Evolutionary conservation across 257 asterid species (phyloP).

Genomic region (Scutellaria galericulata): DNA sequence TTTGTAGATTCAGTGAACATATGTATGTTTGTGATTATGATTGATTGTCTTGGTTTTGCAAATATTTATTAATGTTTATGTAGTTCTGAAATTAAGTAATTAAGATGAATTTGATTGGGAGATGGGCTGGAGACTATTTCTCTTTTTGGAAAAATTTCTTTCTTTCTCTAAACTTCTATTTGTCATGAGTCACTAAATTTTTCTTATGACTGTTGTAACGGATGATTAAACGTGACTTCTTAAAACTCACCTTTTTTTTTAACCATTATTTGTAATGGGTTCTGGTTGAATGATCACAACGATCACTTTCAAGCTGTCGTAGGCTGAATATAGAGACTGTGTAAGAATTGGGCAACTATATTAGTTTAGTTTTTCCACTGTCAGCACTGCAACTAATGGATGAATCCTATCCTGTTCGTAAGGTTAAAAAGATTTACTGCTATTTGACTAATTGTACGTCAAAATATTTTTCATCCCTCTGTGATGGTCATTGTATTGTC

Average conservation of each 20-base stretch:
- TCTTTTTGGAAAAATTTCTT: not conserved
- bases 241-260: not conserved
- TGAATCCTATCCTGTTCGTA: not conserved
- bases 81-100: conserved; percentile 10
- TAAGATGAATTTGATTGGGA: not conserved
- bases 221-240: not conserved
- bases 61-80: not conserved
- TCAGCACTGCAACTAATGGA: not conserved
- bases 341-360: conserved; percentile 2
- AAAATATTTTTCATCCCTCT: not conserved
- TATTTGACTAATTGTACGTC: conserved; percentile 5
- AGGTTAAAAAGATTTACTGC: not conserved
- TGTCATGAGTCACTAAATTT: not conserved
- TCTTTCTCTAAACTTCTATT: not conserved
- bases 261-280: not conserved
- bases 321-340: conserved; percentile 23
- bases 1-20: not conserved
- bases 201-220: not conserved
- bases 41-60: conserved; percentile 2
- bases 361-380: conserved; percentile 3
- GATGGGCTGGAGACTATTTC: not conserved
- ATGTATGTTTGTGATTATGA: conserved; percentile 7
- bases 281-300: conserved; percentile 10
- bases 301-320: not conserved
- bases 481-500: conserved; percentile 8